A percentile compares a stretch with the other conserved stretches of the same genome.
Evolutionary conservation across 208 protist genomes (phyloP).

Genomic region (Borovskyia barvae): DNA sequence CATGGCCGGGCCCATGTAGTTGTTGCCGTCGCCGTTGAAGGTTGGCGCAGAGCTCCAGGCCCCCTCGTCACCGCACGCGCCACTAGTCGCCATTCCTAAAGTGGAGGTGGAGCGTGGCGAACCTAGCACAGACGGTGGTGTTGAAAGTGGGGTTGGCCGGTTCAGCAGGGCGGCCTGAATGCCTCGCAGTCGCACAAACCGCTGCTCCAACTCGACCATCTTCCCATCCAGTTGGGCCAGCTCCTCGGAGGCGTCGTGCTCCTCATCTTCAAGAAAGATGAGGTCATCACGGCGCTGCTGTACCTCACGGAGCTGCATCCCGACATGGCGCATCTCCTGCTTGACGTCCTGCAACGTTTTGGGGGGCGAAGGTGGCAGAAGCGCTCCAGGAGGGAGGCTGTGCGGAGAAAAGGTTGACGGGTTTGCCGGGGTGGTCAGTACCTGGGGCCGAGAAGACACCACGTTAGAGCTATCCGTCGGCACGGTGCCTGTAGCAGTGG

Average conservation of each 20-base stretch:
- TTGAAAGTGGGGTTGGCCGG: conserved; percentile 23
- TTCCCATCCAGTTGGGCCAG: conserved; percentile 37
- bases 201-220: conserved; percentile 45
- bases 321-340: conserved; percentile 34
- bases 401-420: too few species aligned
- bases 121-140: conserved; percentile 22
- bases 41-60: too few species aligned
- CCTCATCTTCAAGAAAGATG: conserved; percentile 69
- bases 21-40: neutral
- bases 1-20: too few species aligned
- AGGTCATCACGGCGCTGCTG: conserved; percentile 70
- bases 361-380: too few species aligned
- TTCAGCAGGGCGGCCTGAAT: conserved; percentile 46
- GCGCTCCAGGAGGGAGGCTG: too few species aligned
- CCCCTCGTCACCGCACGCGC: too few species aligned
- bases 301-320: conserved; percentile 40
- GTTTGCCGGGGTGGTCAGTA: too few species aligned
- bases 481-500: too few species aligned
- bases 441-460: too few species aligned
- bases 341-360: conserved; percentile 44
- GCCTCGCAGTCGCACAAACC: conserved; percentile 42
- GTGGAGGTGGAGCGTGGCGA: conserved; percentile 20
- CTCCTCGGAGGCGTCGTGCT: conserved; percentile 42
- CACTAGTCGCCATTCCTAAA: neutral
- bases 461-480: too few species aligned